Evolutionary conservation across 148 eudicot species (phyloP).

Genomic region (Mesembryanthemum crystallinum): DNA sequence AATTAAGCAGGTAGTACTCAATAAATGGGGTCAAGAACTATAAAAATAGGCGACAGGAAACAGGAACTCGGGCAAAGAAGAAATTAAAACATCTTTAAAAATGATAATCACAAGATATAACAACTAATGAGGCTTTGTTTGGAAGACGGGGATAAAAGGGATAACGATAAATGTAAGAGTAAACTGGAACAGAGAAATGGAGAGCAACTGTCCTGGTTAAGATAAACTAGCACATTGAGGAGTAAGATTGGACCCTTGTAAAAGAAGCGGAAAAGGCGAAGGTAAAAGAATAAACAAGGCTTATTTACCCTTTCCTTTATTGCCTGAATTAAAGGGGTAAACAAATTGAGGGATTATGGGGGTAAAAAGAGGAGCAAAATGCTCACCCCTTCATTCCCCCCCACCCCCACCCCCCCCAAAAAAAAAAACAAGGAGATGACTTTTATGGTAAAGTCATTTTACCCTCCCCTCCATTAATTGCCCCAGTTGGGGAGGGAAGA

Average conservation of each 20-base stretch:
- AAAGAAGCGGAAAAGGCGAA: neutral
- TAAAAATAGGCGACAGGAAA: neutral
- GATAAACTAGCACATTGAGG: neutral
- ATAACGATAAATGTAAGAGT: neutral
- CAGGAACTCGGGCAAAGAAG: neutral
- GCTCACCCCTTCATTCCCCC: too few relatives aligned
- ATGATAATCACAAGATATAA: neutral
- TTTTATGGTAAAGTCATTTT: too few relatives aligned
- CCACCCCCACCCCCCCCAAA: too few relatives aligned
- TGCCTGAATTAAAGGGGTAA: neutral
- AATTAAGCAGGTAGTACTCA: neutral
- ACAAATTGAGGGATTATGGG: neutral
- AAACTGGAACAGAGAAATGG: neutral
- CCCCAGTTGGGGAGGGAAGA: too few relatives aligned
- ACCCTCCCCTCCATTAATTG: too few relatives aligned
- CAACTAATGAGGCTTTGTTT: neutral
- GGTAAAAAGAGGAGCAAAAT: too few relatives aligned
- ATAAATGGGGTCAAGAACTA: neutral
- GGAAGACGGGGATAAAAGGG: neutral
- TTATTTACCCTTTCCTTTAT: neutral
- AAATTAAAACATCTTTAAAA: neutral
- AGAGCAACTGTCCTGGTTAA: neutral
- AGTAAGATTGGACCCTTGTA: neutral
- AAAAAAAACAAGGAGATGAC: too few relatives aligned
- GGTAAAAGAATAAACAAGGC: neutral